These are phyloP conservation scores for Farysia itapuensis DNA, from an alignment of 1,284 basidiomycete genomes.

Conservation along the genomic window DNA sequence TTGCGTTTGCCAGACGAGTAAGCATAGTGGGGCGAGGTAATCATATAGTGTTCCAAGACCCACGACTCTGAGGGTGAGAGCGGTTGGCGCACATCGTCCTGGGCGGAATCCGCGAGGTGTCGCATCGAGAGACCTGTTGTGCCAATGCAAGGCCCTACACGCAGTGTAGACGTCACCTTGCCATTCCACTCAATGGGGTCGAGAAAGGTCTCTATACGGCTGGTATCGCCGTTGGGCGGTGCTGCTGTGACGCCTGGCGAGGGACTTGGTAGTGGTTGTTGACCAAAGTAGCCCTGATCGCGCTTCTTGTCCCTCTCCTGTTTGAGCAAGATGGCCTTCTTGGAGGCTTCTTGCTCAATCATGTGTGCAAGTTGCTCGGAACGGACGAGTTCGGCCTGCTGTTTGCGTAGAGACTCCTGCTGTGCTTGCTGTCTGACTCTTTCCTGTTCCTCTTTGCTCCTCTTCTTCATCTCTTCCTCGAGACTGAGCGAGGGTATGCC, in stretches of 20 bases:
- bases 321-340: constrained; percentile 39
- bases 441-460: constrained; percentile 42
- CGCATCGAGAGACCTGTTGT: constrained; percentile 22
- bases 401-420: constrained; percentile 19
- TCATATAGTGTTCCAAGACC: constrained; percentile 46
- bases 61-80: constrained; percentile 44
- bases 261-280: constrained; percentile 9
- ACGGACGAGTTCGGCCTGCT: constrained; percentile 35
- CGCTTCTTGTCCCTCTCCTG: constrained; percentile 38
- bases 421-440: constrained; percentile 17
- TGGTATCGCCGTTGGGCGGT: constrained; percentile 1
- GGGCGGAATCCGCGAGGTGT: constrained; percentile 32
- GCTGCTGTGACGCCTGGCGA: constrained; percentile 3
- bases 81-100: too few relatives aligned
- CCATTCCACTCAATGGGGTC: constrained; percentile 45
- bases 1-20: constrained; percentile 45
- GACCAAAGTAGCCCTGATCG: constrained; percentile 21
- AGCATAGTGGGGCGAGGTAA: constrained; percentile 46
- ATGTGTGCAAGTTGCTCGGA: constrained; percentile 42
- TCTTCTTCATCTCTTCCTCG: constrained; percentile 53
- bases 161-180: constrained; percentile 20
- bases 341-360: constrained; percentile 45
- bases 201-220: constrained; percentile 41
- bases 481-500: constrained; percentile 41
- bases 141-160: constrained; percentile 46